These are phyloP conservation scores for Fusarium annulatum DNA, from an alignment of 2,329 filamentous ascomycete species.

Conservation along the genomic window DNA sequence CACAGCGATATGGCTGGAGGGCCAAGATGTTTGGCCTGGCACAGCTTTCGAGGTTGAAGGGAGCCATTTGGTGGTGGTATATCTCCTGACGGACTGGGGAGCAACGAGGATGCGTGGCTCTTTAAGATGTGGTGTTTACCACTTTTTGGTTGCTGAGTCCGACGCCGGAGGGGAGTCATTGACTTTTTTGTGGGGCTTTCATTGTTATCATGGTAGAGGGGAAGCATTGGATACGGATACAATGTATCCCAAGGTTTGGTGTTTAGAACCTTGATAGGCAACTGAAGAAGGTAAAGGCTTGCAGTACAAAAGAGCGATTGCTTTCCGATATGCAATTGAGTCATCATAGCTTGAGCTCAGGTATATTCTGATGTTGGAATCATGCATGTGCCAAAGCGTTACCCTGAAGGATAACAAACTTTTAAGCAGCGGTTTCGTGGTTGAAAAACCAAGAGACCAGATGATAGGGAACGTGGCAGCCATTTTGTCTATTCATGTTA, in stretches of 20 bases:
- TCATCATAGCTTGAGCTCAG: not conserved
- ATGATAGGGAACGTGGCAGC: not conserved
- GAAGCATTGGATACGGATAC: not conserved
- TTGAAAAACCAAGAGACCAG: not conserved
- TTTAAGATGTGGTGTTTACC: conserved; percentile 18
- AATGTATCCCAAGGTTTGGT: not conserved
- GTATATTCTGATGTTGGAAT: not conserved
- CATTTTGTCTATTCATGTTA: not conserved
- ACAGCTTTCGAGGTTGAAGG: conserved; percentile 79
- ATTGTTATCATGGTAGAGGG: not conserved
- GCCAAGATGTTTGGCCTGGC: conserved; percentile 81
- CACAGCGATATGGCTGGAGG: conserved; percentile 83
- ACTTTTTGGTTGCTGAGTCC: conserved; percentile 26
- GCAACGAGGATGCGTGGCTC: conserved; percentile 6
- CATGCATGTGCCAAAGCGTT: not conserved
- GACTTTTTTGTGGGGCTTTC: conserved; percentile 35
- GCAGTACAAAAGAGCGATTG: not conserved
- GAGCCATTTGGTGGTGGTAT: conserved; percentile 57
- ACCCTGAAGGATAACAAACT: not conserved
- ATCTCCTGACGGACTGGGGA: not conserved
- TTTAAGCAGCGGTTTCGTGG: not conserved
- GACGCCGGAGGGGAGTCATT: conserved; percentile 45
- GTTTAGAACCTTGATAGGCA: not conserved
- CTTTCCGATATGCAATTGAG: not conserved
- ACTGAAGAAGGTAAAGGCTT: not conserved